Evolutionary conservation across 2,329 filamentous ascomycete species (phyloP), one percentile per base, ranked within the genome.

Genomic region (Stagonosporopsis rhizophila): DNA sequence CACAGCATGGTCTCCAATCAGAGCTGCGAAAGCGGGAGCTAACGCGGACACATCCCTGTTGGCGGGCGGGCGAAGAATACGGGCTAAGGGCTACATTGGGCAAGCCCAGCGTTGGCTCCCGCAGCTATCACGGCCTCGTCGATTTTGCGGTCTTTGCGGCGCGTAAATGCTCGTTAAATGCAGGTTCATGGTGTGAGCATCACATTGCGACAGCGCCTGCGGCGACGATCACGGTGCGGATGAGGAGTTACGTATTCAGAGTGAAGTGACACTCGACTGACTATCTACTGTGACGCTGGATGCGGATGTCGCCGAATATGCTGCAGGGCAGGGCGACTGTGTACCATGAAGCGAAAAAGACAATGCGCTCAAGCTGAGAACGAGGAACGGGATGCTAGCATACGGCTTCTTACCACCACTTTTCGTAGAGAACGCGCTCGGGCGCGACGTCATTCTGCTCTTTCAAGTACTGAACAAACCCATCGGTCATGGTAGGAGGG

Each of bases 401-500:
- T 32, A n/a, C 14, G 38, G 39, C 11, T 12, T 40, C 11, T 62
- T 67, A 82, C 81, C 81, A 83, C 81, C 81, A 83, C 66, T 82
- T 82, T 68, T 83, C 81, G 60, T 79, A 82, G 6, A 81, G 59
- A 8, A 82, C 80, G 25, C 71, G 68, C 34, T 75, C 74, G 17
- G 67, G 57, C 20, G 61, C 59, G 61, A 82, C 75, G 8, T 77
- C 72, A 5, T 74, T 62, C 60, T 78, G 74, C 27, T 61, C 65
- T 39, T 67, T 64, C 52, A 82, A 52, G 45, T 75, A 76, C 6
- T 71, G 69, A 4, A 81, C 79, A 42, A 79, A 68, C 38, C 76
- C 70, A 60, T 83, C 80, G 4, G 80, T 82, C 78, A 83, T 82
- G 41, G 65, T 67, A 20, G 77, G 76, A 19, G 80, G 80, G 2